Percentiles rank a stretch among this genome's conserved stretches.
Evolutionary conservation across 2,329 filamentous ascomycete species (phyloP).

Genomic region (Diaporthe ilicicola): DNA sequence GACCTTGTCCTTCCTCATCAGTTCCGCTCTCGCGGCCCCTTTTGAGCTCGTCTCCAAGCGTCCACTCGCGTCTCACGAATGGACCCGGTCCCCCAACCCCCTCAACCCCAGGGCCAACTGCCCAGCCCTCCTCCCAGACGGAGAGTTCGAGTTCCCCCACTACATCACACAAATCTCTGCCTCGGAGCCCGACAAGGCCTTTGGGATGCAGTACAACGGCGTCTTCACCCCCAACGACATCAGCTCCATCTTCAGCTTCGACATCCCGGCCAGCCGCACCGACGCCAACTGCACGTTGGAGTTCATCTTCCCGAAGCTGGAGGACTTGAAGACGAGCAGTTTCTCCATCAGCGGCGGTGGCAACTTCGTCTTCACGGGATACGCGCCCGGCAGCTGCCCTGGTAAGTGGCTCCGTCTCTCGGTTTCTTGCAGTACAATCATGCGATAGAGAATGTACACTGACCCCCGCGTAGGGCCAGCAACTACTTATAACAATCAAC

Average conservation of each 20-base stretch:
- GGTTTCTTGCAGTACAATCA: too few species aligned
- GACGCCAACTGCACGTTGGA: constrained; percentile 56
- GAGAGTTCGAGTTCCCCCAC: constrained; percentile 43
- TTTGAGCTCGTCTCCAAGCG: constrained; percentile 40
- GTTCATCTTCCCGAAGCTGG: constrained; percentile 52
- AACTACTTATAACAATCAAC: constrained; percentile 44
- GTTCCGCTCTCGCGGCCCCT: constrained; percentile 1
- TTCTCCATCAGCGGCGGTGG: constrained; percentile 49
- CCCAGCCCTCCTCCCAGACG: constrained; percentile 40
- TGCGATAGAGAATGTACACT: background rate
- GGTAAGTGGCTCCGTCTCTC: background rate
- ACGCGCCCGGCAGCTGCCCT: constrained; percentile 41
- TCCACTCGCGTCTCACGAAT: constrained; percentile 36
- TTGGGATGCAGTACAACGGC: constrained; percentile 49
- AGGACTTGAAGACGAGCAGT: constrained; percentile 44
- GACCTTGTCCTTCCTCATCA: background rate
- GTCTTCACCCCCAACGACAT: constrained; percentile 48
- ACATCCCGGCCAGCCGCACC: constrained; percentile 48
- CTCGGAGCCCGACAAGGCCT: constrained; percentile 45
- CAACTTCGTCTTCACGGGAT: constrained; percentile 44
- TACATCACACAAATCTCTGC: constrained; percentile 45
- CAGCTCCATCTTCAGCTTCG: constrained; percentile 53
- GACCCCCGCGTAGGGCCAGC: constrained; percentile 23
- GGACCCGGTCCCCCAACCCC: background rate
- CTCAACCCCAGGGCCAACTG: constrained; percentile 38